Conservation (phyloP, 1,284 basidiomycete genomes). For the Cryptococcus sp. region DNA sequence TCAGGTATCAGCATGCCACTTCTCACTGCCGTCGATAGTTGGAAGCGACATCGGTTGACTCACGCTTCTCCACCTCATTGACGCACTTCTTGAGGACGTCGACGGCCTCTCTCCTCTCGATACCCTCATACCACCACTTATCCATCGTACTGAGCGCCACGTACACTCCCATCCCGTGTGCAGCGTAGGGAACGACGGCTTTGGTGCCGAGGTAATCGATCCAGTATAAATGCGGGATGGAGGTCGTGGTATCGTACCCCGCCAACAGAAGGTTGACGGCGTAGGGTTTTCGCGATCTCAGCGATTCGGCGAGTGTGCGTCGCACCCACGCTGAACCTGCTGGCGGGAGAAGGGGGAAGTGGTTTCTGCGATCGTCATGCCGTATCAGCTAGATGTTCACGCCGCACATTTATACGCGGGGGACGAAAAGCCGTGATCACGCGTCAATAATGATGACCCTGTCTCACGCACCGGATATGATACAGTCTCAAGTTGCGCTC, state of each 20-base stretch:
- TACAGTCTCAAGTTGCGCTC: constrained; percentile 95
- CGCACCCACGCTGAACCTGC: constrained; percentile 95
- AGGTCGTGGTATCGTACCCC: constrained; percentile 75
- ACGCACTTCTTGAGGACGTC: constrained; percentile 82
- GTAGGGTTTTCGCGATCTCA: constrained; percentile 87
- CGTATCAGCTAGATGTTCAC: not conserved
- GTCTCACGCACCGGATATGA: constrained; percentile 74
- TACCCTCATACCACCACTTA: constrained; percentile 60
- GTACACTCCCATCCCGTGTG: constrained; percentile 93
- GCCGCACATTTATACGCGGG: too few relatives aligned
- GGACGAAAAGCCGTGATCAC: too few relatives aligned
- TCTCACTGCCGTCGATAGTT: not conserved
- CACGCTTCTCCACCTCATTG: constrained; percentile 80
- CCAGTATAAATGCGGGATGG: constrained; percentile 81
- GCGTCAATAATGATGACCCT: too few relatives aligned
- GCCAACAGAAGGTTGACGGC: constrained; percentile 90
- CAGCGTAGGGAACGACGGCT: constrained; percentile 85
- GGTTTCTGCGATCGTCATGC: constrained; percentile 21
- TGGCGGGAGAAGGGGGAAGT: constrained; percentile 78
- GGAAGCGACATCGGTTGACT: constrained; percentile 20
- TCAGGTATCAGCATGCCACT: not conserved
- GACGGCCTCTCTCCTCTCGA: constrained; percentile 71
- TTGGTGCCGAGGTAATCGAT: constrained; percentile 93
- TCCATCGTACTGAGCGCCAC: constrained; percentile 91
- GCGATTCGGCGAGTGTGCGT: constrained; percentile 79